Conservation (phyloP, 2,329 filamentous ascomycete genomes). For the Colletotrichum sojae region DNA sequence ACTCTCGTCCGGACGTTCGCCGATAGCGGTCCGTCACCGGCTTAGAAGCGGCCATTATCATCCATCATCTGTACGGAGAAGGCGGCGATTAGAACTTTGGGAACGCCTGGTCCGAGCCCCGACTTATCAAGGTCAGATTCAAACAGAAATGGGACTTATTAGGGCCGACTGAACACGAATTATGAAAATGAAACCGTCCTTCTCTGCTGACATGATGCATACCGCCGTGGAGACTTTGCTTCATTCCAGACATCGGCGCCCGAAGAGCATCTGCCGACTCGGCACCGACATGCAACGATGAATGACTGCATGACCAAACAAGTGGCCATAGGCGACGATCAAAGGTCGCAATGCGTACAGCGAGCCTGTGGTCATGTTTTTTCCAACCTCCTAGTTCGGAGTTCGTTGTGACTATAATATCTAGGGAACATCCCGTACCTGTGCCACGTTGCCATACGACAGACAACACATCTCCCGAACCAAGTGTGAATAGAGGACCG, state of each 20-base stretch:
- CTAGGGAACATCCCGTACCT: not conserved
- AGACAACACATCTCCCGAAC: not conserved
- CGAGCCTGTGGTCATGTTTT: not conserved
- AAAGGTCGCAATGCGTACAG: not conserved
- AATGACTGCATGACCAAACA: conserved; percentile 11
- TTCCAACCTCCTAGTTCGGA: not conserved
- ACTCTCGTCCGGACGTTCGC: not conserved
- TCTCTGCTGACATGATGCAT: not conserved
- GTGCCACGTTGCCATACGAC: not conserved
- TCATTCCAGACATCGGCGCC: not conserved
- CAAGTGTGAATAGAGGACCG: not conserved
- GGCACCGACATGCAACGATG: conserved; percentile 30
- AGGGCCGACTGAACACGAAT: not conserved
- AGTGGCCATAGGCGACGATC: conserved; percentile 7
- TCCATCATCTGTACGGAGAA: not conserved
- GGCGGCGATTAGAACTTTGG: not conserved
- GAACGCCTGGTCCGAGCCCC: not conserved
- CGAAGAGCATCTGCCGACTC: conserved; percentile 23
- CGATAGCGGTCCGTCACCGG: conserved; percentile 21
- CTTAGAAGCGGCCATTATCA: not conserved
- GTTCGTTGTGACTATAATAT: conserved; percentile 18
- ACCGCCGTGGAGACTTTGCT: not conserved
- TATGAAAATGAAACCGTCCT: no score
- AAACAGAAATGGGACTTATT: not conserved
- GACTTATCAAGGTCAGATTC: not conserved